A percentile compares a stretch with the other conserved stretches of the same genome.
phyloP scores from a whole-genome alignment of 2,329 filamentous ascomycete species.

The Aspergillus ruber region DNA sequence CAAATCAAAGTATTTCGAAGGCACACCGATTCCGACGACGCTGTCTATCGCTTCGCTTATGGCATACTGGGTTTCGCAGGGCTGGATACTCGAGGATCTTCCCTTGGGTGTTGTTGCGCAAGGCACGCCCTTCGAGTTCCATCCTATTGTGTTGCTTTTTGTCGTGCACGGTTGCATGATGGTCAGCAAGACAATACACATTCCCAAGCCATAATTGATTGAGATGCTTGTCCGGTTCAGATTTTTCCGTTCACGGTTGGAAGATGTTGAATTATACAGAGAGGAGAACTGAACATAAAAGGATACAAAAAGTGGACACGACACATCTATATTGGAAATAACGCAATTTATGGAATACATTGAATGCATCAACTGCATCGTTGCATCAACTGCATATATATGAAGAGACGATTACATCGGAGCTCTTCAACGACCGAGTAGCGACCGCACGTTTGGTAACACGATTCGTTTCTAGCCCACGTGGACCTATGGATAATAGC shows the following conservation, averaged over 20 bases:
- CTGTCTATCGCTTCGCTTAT: conserved; percentile 74
- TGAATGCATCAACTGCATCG: not conserved
- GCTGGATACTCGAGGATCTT: conserved; percentile 72
- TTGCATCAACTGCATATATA: not conserved
- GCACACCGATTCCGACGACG: conserved; percentile 89
- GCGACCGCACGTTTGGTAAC: not conserved
- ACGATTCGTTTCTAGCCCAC: not conserved
- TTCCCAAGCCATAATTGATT: conserved; percentile 66
- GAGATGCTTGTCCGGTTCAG: conserved; percentile 5
- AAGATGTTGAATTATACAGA: conserved; percentile 8
- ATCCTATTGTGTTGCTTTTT: conserved; percentile 76
- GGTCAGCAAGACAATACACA: conserved; percentile 90
- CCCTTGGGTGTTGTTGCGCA: conserved; percentile 65
- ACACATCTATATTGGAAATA: conserved; percentile 10
- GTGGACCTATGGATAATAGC: not conserved
- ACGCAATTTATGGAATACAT: conserved; percentile 4
- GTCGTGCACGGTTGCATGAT: conserved; percentile 86
- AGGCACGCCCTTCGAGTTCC: conserved; percentile 70
- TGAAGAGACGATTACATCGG: not conserved
- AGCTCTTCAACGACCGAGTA: too few relatives aligned
- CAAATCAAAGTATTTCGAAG: conserved; percentile 94
- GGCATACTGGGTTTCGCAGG: conserved; percentile 79
- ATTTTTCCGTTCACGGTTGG: conserved; percentile 9
- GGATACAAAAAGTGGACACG: conserved; percentile 7
- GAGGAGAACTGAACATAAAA: conserved; percentile 13